Conservation (phyloP, 805 yeast genomes). For the Yarrowia sp. region DNA sequence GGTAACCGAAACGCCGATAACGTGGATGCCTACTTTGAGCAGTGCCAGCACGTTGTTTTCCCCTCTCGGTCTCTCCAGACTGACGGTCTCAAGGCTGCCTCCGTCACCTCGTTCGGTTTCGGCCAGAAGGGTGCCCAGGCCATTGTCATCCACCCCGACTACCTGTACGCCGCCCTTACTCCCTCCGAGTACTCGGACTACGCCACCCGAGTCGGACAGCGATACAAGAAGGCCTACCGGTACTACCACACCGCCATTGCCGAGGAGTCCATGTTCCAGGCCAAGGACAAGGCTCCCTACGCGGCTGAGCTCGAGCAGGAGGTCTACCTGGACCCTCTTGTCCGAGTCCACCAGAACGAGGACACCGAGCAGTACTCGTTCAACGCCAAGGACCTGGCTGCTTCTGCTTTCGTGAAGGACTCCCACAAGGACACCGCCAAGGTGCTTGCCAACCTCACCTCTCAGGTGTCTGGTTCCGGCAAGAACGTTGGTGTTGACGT, state of each 20-base stretch:
- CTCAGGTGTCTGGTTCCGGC: conserved; percentile 45
- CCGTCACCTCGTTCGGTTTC: conserved; percentile 96
- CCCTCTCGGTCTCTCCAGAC: conserved; percentile 93
- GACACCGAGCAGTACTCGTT: conserved; percentile 39
- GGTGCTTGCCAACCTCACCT: conserved; percentile 57
- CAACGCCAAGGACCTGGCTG: conserved; percentile 35
- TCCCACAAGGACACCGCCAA: conserved; percentile 60
- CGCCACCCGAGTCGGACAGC: conserved; percentile 62
- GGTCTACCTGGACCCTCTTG: conserved; percentile 95
- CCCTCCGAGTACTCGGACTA: conserved; percentile 69
- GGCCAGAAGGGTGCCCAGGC: conserved; percentile 99
- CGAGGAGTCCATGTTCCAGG: conserved; percentile 84
- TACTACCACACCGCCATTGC: conserved; percentile 95
- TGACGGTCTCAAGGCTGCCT: conserved; percentile 95
- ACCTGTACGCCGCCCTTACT: conserved; percentile 80
- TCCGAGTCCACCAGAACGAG: conserved; percentile 56
- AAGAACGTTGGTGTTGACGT: conserved; percentile 94
- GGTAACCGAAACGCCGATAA: conserved; percentile 99
- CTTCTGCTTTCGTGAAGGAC: conserved; percentile 42
- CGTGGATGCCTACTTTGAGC: conserved; percentile 77
- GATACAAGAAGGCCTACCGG: conserved; percentile 88
- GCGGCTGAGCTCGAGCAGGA: conserved; percentile 79
- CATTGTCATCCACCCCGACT: conserved; percentile 86
- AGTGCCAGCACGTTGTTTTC: conserved; percentile 84
- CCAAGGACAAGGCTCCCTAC: conserved; percentile 94